These are phyloP conservation scores for Nitzschia inconspicua DNA, from an alignment of 108 stramenopile genomes.

Conservation along the genomic window DNA sequence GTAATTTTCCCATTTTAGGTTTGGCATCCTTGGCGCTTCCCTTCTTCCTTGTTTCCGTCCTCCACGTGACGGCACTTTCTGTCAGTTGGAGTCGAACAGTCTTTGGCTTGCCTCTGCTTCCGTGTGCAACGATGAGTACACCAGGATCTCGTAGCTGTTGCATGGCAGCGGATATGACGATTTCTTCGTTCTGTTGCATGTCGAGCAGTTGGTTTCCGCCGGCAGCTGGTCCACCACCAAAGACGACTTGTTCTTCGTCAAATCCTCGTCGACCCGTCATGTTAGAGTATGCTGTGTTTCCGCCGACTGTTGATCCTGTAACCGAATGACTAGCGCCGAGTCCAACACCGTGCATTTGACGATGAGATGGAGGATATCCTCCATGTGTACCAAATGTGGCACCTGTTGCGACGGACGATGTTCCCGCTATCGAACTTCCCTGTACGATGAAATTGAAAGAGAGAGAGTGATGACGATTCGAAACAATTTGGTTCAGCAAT, in stretches of 20 bases:
- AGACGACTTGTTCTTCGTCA: conserved; percentile 36
- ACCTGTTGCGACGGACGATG: conserved; percentile 27
- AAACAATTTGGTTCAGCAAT: not conserved
- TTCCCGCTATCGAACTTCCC: conserved; percentile 26
- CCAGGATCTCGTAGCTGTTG: conserved; percentile 81
- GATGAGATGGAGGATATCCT: conserved; percentile 6
- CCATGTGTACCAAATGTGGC: conserved; percentile 27
- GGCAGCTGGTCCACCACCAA: conserved; percentile 9
- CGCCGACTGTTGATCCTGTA: conserved; percentile 19
- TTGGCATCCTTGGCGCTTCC: conserved; percentile 28
- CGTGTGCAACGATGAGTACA: conserved; percentile 80
- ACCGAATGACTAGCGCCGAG: conserved; percentile 14
- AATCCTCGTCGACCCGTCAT: conserved; percentile 17
- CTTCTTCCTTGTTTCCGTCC: conserved; percentile 80
- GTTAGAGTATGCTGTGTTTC: conserved; percentile 12
- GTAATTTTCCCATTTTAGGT: conserved; percentile 79
- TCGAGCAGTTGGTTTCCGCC: conserved; percentile 20
- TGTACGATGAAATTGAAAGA: too few relatives aligned
- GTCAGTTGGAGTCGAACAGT: conserved; percentile 75
- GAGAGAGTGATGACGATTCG: not conserved
- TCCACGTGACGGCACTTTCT: conserved; percentile 79
- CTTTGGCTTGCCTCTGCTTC: conserved; percentile 80
- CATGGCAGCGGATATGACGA: conserved; percentile 79
- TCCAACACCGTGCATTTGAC: conserved; percentile 17
- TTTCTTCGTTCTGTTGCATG: conserved; percentile 63